Base-by-base conservation (phyloP, 2,329 filamentous ascomycete species). In the Paecilomyces variotii region DNA sequence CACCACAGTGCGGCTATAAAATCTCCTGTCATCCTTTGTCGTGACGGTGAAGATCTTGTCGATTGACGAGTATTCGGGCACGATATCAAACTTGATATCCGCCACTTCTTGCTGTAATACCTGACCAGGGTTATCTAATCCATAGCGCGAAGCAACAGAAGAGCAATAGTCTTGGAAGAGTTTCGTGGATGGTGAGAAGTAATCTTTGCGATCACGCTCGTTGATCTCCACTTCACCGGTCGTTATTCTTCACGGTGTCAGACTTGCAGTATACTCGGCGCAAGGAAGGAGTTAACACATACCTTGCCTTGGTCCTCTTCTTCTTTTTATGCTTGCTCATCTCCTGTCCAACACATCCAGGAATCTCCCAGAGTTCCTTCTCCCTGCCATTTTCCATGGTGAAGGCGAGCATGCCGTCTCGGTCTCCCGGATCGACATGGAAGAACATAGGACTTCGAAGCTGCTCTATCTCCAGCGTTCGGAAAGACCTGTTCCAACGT, bases 401-500 rank as follows among this genome's bases (percentile, higher is more conserved):
- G 72, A 87, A 89, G 0, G 85, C 86, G 25, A 92, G 74, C 65
- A 93, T 74, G 0, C 86, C 86, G 74, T 93, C 89, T 1, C 88
- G 79, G 70, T 93, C 89, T 0, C 82, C 79, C 0, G 89, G 89
- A 67, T 93, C 89, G 12, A 90, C 80, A 67, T 94, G 89, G 76
- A 91, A 93, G 67, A 92, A 88, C 87, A 93, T 89, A 0, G 88
- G 89, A 63, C 88, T 91, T 14, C 89, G 81, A 45, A 94, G 76
- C 65, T 91, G 84, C 1, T 82, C 79, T 53, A 93, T 93, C 54
- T 86, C 82, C 52, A 90, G 84, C 2, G 81, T 82, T 32, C 80
- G 77, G 72, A 93, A 93, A 2, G 88, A 80, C 12, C 79, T 76
- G 52, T 88, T 84, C 89, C 89, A 93, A 49, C 84, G 80, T 9